Conservation (phyloP, 2,329 filamentous ascomycete genomes). For the Pseudocercospora crystallina region DNA sequence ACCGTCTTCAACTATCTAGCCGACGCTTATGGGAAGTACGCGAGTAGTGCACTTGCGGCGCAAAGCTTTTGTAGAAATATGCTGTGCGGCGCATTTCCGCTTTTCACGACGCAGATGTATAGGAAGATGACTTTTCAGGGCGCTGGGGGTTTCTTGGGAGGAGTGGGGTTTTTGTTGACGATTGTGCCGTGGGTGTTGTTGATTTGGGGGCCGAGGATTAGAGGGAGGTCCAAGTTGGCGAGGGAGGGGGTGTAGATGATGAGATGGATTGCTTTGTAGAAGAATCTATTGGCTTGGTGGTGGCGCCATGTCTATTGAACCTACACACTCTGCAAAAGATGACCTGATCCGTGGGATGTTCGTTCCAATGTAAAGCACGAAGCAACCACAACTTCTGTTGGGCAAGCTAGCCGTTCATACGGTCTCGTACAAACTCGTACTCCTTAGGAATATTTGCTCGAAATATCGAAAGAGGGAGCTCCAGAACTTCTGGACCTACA, state of each 20-base stretch:
- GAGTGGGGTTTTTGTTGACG: conserved; percentile 65
- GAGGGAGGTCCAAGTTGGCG: conserved; percentile 75
- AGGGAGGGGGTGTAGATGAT: conserved; percentile 32
- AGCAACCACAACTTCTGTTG: too few relatives aligned
- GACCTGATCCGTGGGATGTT: too few relatives aligned
- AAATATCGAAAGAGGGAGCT: too few relatives aligned
- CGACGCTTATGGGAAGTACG: conserved; percentile 82
- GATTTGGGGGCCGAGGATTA: conserved; percentile 73
- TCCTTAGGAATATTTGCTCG: too few relatives aligned
- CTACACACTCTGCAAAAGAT: too few relatives aligned
- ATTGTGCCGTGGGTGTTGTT: conserved; percentile 85
- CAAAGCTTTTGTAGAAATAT: conserved; percentile 86
- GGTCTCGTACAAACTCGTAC: too few relatives aligned
- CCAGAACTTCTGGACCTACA: too few relatives aligned
- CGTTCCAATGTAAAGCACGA: too few relatives aligned
- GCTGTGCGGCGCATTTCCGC: conserved; percentile 75
- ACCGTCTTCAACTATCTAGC: conserved; percentile 92
- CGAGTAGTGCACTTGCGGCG: conserved; percentile 80
- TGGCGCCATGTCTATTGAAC: too few relatives aligned
- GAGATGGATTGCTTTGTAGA: not conserved
- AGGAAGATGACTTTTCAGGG: conserved; percentile 66
- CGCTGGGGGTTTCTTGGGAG: conserved; percentile 74
- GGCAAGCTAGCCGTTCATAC: too few relatives aligned
- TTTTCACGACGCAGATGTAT: conserved; percentile 75
- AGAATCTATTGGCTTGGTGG: too few relatives aligned